These are phyloP conservation scores for Neurospora pannonica DNA, from an alignment of 495 filamentous ascomycete species.

Conservation along the genomic window DNA sequence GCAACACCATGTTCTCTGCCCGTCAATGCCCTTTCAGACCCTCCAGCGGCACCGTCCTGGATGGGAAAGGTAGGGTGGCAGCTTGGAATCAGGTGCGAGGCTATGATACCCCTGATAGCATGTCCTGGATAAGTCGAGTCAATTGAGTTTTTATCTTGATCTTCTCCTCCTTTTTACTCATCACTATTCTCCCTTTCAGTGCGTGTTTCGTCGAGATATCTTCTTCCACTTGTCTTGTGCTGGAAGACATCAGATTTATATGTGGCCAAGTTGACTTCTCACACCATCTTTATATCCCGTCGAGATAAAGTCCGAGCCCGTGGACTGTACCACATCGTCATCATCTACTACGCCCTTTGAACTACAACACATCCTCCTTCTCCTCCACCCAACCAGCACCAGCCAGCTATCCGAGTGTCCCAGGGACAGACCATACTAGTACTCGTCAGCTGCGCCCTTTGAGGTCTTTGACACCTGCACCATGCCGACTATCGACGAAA, in stretches of 20 bases:
- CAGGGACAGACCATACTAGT: neutral
- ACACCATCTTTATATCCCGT: neutral
- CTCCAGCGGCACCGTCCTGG: neutral
- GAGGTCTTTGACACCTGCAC: conserved; percentile 1
- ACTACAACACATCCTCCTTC: neutral
- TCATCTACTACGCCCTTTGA: neutral
- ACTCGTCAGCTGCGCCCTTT: conserved; percentile 7
- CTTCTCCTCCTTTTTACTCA: neutral
- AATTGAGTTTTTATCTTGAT: neutral
- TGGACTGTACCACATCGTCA: neutral
- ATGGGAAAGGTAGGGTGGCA: neutral
- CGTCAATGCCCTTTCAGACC: neutral
- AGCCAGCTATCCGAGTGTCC: conserved; percentile 1
- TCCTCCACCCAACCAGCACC: neutral
- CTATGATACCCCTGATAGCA: neutral
- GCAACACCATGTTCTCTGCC: neutral
- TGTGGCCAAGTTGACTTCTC: neutral
- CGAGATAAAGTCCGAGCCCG: neutral
- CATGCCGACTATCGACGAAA: conserved; percentile 19
- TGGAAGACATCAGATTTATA: neutral
- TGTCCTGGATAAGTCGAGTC: neutral
- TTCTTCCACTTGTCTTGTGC: neutral
- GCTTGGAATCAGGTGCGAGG: neutral
- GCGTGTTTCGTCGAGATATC: neutral
- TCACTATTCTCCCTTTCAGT: neutral